These are phyloP conservation scores for Saturnispora ahearnii DNA, from an alignment of 805 yeast species.

Conservation along the genomic window DNA sequence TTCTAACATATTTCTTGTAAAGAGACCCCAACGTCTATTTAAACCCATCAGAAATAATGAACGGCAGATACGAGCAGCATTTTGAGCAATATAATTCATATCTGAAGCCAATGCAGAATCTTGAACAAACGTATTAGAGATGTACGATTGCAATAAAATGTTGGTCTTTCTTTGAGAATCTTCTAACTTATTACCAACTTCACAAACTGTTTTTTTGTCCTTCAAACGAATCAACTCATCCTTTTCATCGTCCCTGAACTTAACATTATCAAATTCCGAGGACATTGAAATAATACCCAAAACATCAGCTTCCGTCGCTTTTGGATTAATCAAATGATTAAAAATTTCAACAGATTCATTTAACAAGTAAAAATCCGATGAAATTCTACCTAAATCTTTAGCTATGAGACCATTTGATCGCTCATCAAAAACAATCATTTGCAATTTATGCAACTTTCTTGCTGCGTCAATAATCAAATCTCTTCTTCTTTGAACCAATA, in stretches of 20 bases:
- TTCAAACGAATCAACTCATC: conserved; percentile 56
- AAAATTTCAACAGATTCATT: conserved; percentile 83
- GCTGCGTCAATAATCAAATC: conserved; percentile 77
- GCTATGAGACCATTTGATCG: conserved; percentile 67
- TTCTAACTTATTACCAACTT: conserved; percentile 68
- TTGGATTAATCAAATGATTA: conserved; percentile 73
- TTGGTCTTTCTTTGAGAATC: conserved; percentile 82
- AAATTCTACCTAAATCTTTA: conserved; percentile 88
- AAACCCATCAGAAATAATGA: conserved; percentile 83
- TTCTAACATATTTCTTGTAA: conserved; percentile 64
- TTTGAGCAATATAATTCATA: conserved; percentile 89
- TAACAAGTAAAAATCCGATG: conserved; percentile 85
- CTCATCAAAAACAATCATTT: conserved; percentile 92
- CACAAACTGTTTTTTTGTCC: conserved; percentile 63
- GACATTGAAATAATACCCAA: conserved; percentile 84
- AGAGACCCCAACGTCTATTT: conserved; percentile 84
- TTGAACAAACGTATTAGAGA: conserved; percentile 61
- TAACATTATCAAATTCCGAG: conserved; percentile 85
- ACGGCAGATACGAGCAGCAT: conserved; percentile 85
- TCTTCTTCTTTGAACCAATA: conserved; percentile 61
- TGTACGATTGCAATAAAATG: conserved; percentile 76
- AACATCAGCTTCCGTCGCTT: conserved; percentile 87
- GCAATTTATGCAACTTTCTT: conserved; percentile 69
- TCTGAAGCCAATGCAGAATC: conserved; percentile 84
- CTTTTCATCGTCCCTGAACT: conserved; percentile 80